These are phyloP conservation scores for Lentinus tigrinus DNA, from an alignment of 768 basidiomycete genomes.

Conservation along the genomic window DNA sequence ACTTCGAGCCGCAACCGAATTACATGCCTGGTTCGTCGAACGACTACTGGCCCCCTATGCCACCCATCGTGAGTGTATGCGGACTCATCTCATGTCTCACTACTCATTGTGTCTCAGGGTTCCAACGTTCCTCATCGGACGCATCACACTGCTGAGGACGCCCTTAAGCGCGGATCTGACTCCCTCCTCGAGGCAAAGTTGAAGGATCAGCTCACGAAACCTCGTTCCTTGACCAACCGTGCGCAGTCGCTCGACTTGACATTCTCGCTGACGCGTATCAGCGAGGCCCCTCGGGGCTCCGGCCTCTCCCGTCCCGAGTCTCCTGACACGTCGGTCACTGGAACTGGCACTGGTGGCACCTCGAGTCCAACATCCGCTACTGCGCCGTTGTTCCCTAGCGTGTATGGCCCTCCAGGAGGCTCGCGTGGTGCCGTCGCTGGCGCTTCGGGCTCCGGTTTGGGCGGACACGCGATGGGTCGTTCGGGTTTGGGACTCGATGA, in stretches of 20 bases:
- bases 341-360: conserved; percentile 65
- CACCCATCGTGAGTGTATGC: conserved; percentile 62
- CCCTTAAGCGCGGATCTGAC: conserved; percentile 79
- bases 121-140: conserved; percentile 67
- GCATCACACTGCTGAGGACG: conserved; percentile 71
- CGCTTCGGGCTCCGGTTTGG: conserved; percentile 26
- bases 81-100: conserved; percentile 8
- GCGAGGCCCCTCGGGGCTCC: conserved; percentile 53
- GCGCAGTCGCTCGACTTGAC: conserved; percentile 90
- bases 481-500: conserved; percentile 44
- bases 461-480: conserved; percentile 23
- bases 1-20: conserved; percentile 48
- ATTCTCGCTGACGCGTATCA: conserved; percentile 78
- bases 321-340: conserved; percentile 63
- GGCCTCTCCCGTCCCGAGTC: conserved; percentile 72
- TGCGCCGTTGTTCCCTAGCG: conserved; percentile 82
- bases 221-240: conserved; percentile 79
- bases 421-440: conserved; percentile 28
- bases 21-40: conserved; percentile 51
- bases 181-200: conserved; percentile 82
- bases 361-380: conserved; percentile 79
- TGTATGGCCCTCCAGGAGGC: conserved; percentile 56
- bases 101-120: conserved; percentile 40
- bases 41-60: conserved; percentile 77
- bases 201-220: conserved; percentile 73